Evolutionary conservation across 1,139 yeast genomes (phyloP).

Genomic region (Suhomyces yuchorum): DNA sequence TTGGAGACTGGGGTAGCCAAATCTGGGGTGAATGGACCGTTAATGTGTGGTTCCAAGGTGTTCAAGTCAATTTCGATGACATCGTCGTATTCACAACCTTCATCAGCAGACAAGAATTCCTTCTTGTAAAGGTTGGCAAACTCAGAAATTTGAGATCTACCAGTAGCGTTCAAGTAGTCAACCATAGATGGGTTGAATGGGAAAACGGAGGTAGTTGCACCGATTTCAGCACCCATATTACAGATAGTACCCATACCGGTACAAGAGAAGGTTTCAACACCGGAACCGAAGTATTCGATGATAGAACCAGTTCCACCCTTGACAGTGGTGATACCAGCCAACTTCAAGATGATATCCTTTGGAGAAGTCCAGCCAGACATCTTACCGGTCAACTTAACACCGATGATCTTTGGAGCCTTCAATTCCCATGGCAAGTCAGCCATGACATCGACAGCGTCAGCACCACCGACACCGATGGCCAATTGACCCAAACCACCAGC

Average conservation of each 20-base stretch:
- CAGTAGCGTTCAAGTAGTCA: constrained; percentile 86
- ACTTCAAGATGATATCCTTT: constrained; percentile 92
- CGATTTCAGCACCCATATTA: constrained; percentile 99
- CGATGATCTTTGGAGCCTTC: constrained; percentile 96
- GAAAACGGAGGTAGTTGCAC: constrained; percentile 98
- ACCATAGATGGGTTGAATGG: constrained; percentile 93
- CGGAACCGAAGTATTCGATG: constrained; percentile 96
- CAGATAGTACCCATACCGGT: constrained; percentile 99
- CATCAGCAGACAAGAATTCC: constrained; percentile 86
- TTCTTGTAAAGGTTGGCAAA: constrained; percentile 74
- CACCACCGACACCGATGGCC: constrained; percentile 99
- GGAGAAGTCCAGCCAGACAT: constrained; percentile 99
- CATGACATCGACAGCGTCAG: constrained; percentile 98
- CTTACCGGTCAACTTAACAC: constrained; percentile 94
- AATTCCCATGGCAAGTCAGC: constrained; percentile 96
- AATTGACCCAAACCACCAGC: constrained; percentile 99
- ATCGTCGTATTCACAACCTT: constrained; percentile 95
- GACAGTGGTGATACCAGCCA: constrained; percentile 97
- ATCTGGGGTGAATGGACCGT: constrained; percentile 99
- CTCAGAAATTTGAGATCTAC: constrained; percentile 79
- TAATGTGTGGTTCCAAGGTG: constrained; percentile 95
- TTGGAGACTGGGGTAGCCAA: constrained; percentile 95
- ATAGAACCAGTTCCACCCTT: constrained; percentile 99
- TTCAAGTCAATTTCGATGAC: constrained; percentile 91
- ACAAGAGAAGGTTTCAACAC: constrained; percentile 94